Evolutionary conservation across 305 asterid species (phyloP), one percentile per base, ranked within the genome.

Genomic region (Fraxinus floribunda): DNA sequence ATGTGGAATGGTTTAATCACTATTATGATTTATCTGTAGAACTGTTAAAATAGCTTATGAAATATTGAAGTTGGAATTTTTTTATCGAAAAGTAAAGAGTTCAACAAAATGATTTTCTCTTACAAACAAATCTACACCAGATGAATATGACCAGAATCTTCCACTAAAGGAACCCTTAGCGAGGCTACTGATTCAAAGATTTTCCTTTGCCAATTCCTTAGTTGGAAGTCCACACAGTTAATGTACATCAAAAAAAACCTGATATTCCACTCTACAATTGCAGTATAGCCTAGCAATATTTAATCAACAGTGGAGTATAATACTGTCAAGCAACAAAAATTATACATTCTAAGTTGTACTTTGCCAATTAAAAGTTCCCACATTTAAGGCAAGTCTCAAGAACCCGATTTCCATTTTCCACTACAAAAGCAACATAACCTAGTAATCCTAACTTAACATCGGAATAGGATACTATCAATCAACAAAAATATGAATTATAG

Each of bases 281-380:
- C 68, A 57, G 29, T 55, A 16, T 55, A n/a, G 66, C 26, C 66
- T 55, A n/a, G 18, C 64, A 55, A 55, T 16, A 7, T 1, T 5
- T 0, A 55, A n/a, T 55, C n/a, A 16, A 55, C 10, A 83, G 49
- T 41, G 18, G 49, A 68, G 76, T 66, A 78, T 62, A 2, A 35
- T 83, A 46, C 78, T n/a, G 66, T 79, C 82, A 41, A 71, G 80
- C 46, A 16, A 52, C 74, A 72, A 29, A 22, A 18, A 62, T 18
- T 57, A 11, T 41, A 26, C 32, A 57, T 57, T 57, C 29, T 18
- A 57, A 18, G 4, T 7, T 18, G 29, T 57, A 57, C 11, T 57
- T 57, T 57, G 11, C 11, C 7, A 57, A 57, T 18, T 18, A 20
- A 57, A 57, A 57, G 29, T 57, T 57, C 4, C 10, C 10, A 20